Conservation (phyloP, 345 rosid genomes). For the Syzygium grande region DNA sequence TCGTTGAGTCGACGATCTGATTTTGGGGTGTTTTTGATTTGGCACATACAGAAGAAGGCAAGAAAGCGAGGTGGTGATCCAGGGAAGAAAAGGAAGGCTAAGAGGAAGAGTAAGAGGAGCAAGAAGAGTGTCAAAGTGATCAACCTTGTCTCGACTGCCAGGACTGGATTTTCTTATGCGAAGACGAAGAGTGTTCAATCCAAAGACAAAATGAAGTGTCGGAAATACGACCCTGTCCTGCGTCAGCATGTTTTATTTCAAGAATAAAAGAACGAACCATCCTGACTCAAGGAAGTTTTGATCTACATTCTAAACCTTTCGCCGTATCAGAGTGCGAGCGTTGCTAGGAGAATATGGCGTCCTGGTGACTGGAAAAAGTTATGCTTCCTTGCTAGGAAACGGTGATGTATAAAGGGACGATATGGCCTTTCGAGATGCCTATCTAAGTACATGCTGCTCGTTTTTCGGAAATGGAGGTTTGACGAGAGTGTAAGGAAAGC, state of each 20-base stretch:
- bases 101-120: constrained; percentile 16
- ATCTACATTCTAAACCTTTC: neutral
- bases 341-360: neutral
- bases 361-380: neutral
- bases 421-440: neutral
- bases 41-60: constrained; percentile 8
- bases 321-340: neutral
- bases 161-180: constrained; percentile 15
- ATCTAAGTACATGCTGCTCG: neutral
- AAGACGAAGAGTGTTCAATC: constrained; percentile 11
- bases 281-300: neutral
- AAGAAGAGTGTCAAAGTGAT: constrained; percentile 12
- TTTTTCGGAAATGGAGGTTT: neutral
- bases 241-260: constrained; percentile 9
- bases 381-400: neutral
- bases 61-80: constrained; percentile 22
- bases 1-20: neutral
- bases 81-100: constrained; percentile 13
- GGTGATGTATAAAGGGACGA: neutral
- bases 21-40: neutral
- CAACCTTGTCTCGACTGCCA: constrained; percentile 11
- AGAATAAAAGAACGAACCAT: neutral
- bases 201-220: constrained; percentile 13
- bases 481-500: neutral
- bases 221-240: constrained; percentile 19